Percentiles rank a stretch among this genome's conserved stretches.
phyloP scores from a whole-genome alignment of 129 eudicot genomes.

The Pseudognaphalium luteoalbum region DNA sequence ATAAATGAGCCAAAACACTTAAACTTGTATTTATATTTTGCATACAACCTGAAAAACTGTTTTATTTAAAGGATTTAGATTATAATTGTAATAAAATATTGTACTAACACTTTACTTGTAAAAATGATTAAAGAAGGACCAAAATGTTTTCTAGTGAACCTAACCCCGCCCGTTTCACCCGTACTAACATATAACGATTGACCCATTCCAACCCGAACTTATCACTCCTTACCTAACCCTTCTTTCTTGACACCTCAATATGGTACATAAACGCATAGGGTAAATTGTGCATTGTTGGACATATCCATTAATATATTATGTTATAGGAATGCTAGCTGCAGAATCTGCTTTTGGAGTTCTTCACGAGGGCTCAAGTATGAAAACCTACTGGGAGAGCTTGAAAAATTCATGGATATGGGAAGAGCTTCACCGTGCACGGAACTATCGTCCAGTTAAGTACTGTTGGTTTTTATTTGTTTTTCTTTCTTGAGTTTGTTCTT shows the following conservation, averaged over 20 bases:
- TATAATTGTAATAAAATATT: too few species aligned
- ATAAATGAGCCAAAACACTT: too few species aligned
- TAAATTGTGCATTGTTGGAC: too few species aligned
- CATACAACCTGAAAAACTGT: neutral
- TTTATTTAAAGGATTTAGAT: neutral
- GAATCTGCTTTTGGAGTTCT: slow-evolving; percentile 78
- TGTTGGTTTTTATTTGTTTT: neutral
- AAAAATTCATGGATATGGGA: slow-evolving; percentile 90
- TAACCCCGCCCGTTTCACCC: neutral
- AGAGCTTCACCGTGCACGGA: slow-evolving; percentile 77
- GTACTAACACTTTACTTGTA: too few species aligned
- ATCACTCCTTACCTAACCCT: neutral
- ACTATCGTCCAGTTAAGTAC: slow-evolving; percentile 79
- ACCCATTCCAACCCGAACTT: neutral
- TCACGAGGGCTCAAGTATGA: slow-evolving; percentile 61
- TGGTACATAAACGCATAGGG: neutral
- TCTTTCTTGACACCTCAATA: neutral
- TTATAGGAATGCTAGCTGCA: slow-evolving; percentile 89
- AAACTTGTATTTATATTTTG: neutral
- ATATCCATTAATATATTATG: neutral
- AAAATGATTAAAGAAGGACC: neutral
- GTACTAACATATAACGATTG: neutral
- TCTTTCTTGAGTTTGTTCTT: neutral
- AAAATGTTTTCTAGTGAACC: neutral
- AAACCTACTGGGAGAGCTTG: slow-evolving; percentile 68